These are phyloP conservation scores for Elsinoe perseae DNA, from an alignment of 2,329 filamentous ascomycete genomes.

Conservation along the genomic window DNA sequence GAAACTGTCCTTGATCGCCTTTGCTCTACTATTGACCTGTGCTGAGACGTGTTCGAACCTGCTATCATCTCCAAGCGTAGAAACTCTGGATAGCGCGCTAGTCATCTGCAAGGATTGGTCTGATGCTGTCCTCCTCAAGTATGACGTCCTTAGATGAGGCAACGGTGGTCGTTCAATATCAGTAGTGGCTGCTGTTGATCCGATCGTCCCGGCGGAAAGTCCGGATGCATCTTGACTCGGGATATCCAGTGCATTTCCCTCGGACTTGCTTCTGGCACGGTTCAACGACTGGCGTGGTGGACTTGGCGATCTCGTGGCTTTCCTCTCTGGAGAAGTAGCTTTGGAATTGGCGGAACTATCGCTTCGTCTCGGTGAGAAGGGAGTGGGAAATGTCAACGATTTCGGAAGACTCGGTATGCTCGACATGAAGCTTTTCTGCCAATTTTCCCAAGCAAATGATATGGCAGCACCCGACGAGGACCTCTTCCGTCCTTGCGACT, in stretches of 20 bases:
- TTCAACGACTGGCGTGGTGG: neutral
- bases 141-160: conserved; percentile 13
- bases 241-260: neutral
- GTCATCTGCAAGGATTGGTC: conserved; percentile 70
- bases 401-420: conserved; percentile 27
- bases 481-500: conserved; percentile 35
- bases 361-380: conserved; percentile 21
- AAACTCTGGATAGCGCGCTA: conserved; percentile 66
- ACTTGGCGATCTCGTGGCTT: neutral
- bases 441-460: conserved; percentile 19
- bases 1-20: conserved; percentile 81
- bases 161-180: neutral
- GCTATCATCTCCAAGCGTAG: conserved; percentile 75
- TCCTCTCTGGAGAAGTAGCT: neutral
- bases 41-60: conserved; percentile 72
- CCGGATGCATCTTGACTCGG: neutral
- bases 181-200: neutral
- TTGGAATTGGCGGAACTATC: conserved; percentile 15
- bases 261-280: conserved; percentile 10
- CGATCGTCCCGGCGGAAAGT: conserved; percentile 1
- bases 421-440: conserved; percentile 25
- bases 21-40: conserved; percentile 80
- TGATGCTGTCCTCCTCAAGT: conserved; percentile 57
- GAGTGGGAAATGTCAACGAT: conserved; percentile 24
- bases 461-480: conserved; percentile 22